phyloP scores from a whole-genome alignment of 345 rosid genomes.

The Dipteronia dyeriana region DNA sequence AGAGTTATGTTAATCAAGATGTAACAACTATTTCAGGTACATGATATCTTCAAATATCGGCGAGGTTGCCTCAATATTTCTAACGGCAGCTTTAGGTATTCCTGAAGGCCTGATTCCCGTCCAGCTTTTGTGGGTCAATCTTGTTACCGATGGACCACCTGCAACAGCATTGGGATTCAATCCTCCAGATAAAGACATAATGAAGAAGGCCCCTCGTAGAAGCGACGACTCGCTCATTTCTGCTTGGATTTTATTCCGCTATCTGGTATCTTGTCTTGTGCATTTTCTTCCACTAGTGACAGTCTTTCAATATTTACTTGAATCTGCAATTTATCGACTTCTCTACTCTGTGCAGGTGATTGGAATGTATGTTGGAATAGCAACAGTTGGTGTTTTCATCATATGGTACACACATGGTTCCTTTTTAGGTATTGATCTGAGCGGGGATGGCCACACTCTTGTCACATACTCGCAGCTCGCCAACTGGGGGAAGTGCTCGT shows the following conservation, averaged over 20 bases:
- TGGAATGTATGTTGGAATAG: slow-evolving; percentile 65
- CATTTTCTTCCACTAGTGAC: not conserved
- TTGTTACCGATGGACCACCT: slow-evolving; percentile 84
- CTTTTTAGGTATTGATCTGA: slow-evolving; percentile 63
- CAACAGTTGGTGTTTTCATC: slow-evolving; percentile 66
- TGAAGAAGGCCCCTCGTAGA: slow-evolving; percentile 76
- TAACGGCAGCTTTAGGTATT: slow-evolving; percentile 77
- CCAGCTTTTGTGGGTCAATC: slow-evolving; percentile 86
- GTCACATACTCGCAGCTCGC: slow-evolving; percentile 64
- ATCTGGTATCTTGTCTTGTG: slow-evolving; percentile 48
- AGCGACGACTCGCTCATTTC: slow-evolving; percentile 65
- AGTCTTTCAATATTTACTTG: not conserved
- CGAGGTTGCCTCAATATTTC: slow-evolving; percentile 74
- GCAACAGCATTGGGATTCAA: slow-evolving; percentile 84
- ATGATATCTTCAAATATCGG: slow-evolving; percentile 87
- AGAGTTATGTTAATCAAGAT: not conserved
- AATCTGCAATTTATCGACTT: not conserved
- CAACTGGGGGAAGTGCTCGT: slow-evolving; percentile 64
- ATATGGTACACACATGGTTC: slow-evolving; percentile 67
- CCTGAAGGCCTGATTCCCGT: slow-evolving; percentile 81
- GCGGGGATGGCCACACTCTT: slow-evolving; percentile 61
- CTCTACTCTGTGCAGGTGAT: slow-evolving; percentile 46
- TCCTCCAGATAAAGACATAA: slow-evolving; percentile 69
- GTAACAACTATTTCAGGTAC: slow-evolving; percentile 45
- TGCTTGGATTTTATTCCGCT: slow-evolving; percentile 74